Conservation (phyloP, 2,329 filamentous ascomycete species). For the Periconia macrospinosa region DNA sequence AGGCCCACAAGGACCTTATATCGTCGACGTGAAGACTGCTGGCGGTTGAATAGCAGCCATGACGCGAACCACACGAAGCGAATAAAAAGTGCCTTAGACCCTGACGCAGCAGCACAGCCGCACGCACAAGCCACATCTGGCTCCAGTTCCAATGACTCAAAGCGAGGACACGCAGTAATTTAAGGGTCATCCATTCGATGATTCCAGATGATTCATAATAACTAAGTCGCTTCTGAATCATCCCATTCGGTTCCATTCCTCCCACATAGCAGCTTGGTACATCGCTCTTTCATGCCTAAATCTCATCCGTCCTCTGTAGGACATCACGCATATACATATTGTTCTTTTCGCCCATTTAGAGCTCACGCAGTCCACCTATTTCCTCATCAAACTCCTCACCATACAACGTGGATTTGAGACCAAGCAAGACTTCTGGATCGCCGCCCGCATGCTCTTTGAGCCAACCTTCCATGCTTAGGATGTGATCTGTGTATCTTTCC, state of each 20-base stretch:
- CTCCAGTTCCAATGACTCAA: constrained; percentile 23
- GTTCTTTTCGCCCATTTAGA: constrained; percentile 15
- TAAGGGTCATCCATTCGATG: not conserved
- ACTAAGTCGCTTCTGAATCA: not conserved
- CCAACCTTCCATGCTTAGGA: constrained; percentile 51
- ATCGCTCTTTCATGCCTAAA: not conserved
- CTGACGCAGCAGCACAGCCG: constrained; percentile 12
- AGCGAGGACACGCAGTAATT: not conserved
- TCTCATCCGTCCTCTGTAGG: not conserved
- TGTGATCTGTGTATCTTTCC: constrained; percentile 48
- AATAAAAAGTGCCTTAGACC: constrained; percentile 23
- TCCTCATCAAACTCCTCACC: constrained; percentile 59
- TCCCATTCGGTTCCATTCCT: not conserved
- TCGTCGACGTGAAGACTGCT: not conserved
- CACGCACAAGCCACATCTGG: constrained; percentile 6
- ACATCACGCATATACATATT: too few species aligned
- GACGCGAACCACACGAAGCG: constrained; percentile 33
- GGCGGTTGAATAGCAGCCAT: constrained; percentile 10
- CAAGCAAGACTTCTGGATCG: constrained; percentile 49
- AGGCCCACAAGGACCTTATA: not conserved
- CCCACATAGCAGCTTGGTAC: not conserved
- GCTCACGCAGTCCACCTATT: constrained; percentile 52
- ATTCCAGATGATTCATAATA: constrained; percentile 26
- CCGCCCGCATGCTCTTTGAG: constrained; percentile 36
- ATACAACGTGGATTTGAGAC: constrained; percentile 52